phyloP scores from a whole-genome alignment of 306 rosid genomes.

The Trifolium pratense region DNA sequence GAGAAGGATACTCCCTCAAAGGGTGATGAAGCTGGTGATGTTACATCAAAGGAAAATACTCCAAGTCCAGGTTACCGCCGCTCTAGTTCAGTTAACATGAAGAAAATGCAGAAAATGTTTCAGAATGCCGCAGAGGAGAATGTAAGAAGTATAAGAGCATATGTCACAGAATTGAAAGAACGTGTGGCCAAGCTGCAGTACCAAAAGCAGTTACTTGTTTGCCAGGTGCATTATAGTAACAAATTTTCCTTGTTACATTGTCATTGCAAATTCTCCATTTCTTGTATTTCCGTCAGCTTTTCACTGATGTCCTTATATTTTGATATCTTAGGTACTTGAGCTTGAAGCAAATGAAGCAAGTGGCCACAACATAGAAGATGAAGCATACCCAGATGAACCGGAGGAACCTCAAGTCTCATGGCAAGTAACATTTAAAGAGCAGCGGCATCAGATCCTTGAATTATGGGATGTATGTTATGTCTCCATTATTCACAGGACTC shows the following conservation, averaged over 20 bases:
- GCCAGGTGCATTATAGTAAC: constrained; percentile 63
- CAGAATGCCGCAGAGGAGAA: constrained; percentile 99
- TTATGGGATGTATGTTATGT: constrained; percentile 89
- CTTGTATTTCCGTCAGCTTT: constrained; percentile 2
- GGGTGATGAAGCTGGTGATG: constrained; percentile 88
- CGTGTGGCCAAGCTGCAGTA: constrained; percentile 98
- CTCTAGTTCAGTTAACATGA: constrained; percentile 96
- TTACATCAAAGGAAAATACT: constrained; percentile 82
- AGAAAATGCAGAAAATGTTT: constrained; percentile 99
- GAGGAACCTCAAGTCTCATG: constrained; percentile 76
- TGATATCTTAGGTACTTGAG: constrained; percentile 76
- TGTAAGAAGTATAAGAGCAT: constrained; percentile 94
- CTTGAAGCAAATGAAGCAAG: constrained; percentile 96
- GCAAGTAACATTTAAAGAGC: constrained; percentile 82
- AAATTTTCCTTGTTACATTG: not conserved
- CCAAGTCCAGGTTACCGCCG: constrained; percentile 78
- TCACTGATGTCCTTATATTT: constrained; percentile 23
- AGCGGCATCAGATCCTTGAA: constrained; percentile 86
- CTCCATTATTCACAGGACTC: constrained; percentile 95
- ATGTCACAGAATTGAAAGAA: constrained; percentile 97
- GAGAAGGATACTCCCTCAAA: constrained; percentile 90
- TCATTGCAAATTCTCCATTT: constrained; percentile 14
- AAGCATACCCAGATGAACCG: constrained; percentile 58
- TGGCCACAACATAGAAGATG: constrained; percentile 77
- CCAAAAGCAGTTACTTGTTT: constrained; percentile 96